Evolutionary conservation across 2,329 filamentous ascomycete species (phyloP).

Genomic region (Harringtonia aguacate): DNA sequence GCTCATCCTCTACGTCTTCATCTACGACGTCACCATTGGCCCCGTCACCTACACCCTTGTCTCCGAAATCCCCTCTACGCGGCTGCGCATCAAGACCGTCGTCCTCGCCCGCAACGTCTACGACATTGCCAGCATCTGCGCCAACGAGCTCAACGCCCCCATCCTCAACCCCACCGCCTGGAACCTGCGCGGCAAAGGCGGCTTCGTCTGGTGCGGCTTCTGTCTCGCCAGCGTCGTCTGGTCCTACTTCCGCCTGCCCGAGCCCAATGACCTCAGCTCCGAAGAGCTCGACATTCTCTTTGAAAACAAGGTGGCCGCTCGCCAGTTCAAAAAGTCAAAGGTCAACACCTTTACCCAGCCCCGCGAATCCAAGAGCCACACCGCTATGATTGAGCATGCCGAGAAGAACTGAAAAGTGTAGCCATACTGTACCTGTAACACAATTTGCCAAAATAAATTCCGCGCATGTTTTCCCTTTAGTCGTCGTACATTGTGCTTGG

Average conservation of each 20-base stretch:
- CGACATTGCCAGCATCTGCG: conserved; percentile 35
- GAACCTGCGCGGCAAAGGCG: conserved; percentile 37
- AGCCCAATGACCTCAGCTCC: conserved; percentile 41
- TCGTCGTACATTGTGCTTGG: too few species aligned
- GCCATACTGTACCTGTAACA: too few species aligned
- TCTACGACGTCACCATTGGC: conserved; percentile 35
- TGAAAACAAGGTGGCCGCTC: conserved; percentile 28
- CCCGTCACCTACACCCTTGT: conserved; percentile 15
- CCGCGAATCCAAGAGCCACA: too few species aligned
- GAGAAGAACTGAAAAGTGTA: too few species aligned
- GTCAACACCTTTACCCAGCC: too few species aligned
- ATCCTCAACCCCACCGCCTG: conserved; percentile 35
- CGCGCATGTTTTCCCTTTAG: too few species aligned
- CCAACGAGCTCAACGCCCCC: conserved; percentile 33
- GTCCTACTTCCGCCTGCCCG: conserved; percentile 40
- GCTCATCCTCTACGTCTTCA: conserved; percentile 30
- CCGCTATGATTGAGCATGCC: too few species aligned
- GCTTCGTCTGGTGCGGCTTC: conserved; percentile 34
- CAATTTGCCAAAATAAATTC: too few species aligned
- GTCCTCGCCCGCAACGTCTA: conserved; percentile 33
- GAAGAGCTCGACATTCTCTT: conserved; percentile 47
- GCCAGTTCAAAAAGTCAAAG: conserved; percentile 18
- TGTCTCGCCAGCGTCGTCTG: conserved; percentile 35
- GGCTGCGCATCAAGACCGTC: conserved; percentile 33
- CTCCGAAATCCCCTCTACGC: conserved; percentile 32